Base-by-base conservation (phyloP, 495 filamentous ascomycete genomes). In the Neurospora discreta region DNA sequence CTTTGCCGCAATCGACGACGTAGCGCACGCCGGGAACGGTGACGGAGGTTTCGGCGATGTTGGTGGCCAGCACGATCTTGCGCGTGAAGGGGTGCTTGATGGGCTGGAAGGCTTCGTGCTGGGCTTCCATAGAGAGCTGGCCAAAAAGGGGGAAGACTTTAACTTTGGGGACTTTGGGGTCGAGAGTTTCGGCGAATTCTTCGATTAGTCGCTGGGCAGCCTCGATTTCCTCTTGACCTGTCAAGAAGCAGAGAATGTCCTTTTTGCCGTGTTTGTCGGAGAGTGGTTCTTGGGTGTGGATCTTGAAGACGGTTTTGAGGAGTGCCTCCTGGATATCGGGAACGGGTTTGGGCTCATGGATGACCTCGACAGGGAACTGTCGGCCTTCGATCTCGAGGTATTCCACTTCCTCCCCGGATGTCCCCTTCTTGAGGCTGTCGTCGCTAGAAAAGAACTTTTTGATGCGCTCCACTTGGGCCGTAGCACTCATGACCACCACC, bases 31-130 rank as follows among this genome's bases (percentile, higher is more conserved):
- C 96, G 9, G 95, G 90, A 0, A 99, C 94, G 0, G 96, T 99
- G 70, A 99, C 91, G 1, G 96, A 99, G 0, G 96, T 98, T 77
- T 99, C 96, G 30, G 96, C 96, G 74, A 99, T 98, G 79, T 99
- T 99, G 16, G 96, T 99, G 0, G 94, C 88, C 3, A 99, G 85
- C 13, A 99, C 93, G 9, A 99, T 81, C 76, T 98, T 99, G 44
- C 96, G 87, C 0, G 91, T 97, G 65, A 84, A 85, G 23, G 85
- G 84, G 11, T 88, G 87, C 2, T 92, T 90, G 38, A 93, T 85
- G 7, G 90, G 92, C 33, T 89, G 84, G 77, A 99, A 99, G 33
- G 94, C 92, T 23, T 89, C 85, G 75, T 97, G 92, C 75, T 99
- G 96, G 1, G 90, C 90, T 73, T 86, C 84, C 71, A 94, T 87